A percentile compares a stretch with the other conserved stretches of the same genome.
phyloP scores from a whole-genome alignment of 768 basidiomycete genomes.

The Xerocomellus dryophilus region DNA sequence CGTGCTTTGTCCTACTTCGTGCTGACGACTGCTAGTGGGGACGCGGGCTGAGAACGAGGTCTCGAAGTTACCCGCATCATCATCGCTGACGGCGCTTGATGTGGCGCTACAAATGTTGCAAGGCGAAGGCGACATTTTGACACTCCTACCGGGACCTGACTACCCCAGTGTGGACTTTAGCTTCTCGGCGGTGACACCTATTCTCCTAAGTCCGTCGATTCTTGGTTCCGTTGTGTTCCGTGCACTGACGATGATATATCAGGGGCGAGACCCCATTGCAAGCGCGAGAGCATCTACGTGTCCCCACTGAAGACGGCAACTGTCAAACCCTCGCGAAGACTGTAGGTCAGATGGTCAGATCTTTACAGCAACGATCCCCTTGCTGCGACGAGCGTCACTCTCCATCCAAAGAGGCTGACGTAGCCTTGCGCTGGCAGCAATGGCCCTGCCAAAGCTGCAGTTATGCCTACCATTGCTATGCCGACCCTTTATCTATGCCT shows the following conservation, averaged over 20 bases:
- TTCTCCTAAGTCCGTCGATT: constrained; percentile 4
- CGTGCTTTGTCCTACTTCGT: not conserved
- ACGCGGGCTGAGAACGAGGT: not conserved
- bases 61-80: not conserved
- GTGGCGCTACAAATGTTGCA: not conserved
- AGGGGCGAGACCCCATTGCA: constrained; percentile 1
- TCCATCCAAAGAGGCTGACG: not conserved
- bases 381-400: not conserved
- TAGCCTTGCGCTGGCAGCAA: not conserved
- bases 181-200: not conserved
- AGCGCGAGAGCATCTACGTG: constrained; percentile 9
- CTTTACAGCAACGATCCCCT: not conserved
- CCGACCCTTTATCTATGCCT: not conserved
- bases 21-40: constrained; percentile 1
- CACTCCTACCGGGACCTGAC: not conserved
- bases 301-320: not conserved
- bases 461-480: not conserved
- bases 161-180: not conserved
- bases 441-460: not conserved
- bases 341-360: constrained; percentile 12
- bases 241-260: not conserved
- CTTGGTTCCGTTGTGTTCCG: not conserved
- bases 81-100: constrained; percentile 3
- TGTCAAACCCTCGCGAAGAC: constrained; percentile 18
- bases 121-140: not conserved